Conservation (phyloP, 345 rosid genomes). For the Pugionium cornutum region DNA sequence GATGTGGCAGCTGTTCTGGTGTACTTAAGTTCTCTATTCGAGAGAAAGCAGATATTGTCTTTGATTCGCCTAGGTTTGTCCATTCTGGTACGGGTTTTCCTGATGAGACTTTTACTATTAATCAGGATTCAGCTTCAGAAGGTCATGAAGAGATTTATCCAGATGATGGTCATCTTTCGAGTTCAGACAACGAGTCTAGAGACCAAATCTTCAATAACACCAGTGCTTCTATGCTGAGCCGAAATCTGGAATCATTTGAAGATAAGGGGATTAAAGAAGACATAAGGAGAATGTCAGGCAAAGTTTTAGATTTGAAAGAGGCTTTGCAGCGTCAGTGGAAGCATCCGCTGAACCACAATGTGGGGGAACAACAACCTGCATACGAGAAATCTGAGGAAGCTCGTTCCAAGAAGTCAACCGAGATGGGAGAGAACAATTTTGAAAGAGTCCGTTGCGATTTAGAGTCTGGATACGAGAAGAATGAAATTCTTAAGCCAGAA, state of each 20-base stretch:
- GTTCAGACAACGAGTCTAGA: constrained; percentile 28
- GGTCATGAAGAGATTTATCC: constrained; percentile 32
- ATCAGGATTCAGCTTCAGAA: constrained; percentile 35
- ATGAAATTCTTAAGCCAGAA: neutral
- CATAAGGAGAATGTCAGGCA: constrained; percentile 26
- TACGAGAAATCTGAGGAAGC: constrained; percentile 15
- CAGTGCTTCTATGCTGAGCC: constrained; percentile 32
- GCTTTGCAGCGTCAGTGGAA: constrained; percentile 20
- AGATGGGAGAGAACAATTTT: neutral
- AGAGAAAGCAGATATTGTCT: constrained; percentile 48
- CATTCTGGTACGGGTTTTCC: constrained; percentile 15
- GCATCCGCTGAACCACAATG: constrained; percentile 18
- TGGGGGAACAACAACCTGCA: constrained; percentile 23
- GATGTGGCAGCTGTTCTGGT: constrained; percentile 72
- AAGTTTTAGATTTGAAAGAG: constrained; percentile 8
- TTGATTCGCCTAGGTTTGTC: constrained; percentile 25
- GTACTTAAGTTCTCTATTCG: constrained; percentile 57
- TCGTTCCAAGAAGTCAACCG: constrained; percentile 15
- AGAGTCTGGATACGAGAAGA: constrained; percentile 27
- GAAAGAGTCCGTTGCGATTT: constrained; percentile 1
- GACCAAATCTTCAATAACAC: constrained; percentile 27
- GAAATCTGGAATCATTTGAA: constrained; percentile 36
- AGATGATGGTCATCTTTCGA: constrained; percentile 2
- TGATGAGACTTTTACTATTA: constrained; percentile 26
- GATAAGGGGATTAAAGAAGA: constrained; percentile 24